Conservation (phyloP, 495 filamentous ascomycete species). For the Penicillium crystallinum region DNA sequence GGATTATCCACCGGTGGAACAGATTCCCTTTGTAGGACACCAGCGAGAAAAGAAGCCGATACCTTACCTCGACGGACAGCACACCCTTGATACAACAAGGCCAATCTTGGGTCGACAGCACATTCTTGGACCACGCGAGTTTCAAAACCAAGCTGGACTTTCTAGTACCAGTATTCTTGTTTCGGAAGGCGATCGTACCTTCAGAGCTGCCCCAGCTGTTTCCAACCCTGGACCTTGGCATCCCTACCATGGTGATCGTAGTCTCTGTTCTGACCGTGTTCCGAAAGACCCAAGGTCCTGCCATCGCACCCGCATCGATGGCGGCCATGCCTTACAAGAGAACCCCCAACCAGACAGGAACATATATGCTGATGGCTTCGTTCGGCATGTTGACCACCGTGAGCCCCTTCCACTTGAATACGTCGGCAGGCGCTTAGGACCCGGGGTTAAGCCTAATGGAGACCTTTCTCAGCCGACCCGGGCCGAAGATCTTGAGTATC, state of each 20-base stretch:
- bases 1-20: constrained; percentile 17
- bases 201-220: constrained; percentile 9
- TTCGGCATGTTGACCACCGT: constrained; percentile 32
- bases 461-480: constrained; percentile 13
- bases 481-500: constrained; percentile 11
- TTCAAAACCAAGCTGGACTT: constrained; percentile 7
- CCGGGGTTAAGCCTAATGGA: constrained; percentile 12
- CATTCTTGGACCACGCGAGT: constrained; percentile 11
- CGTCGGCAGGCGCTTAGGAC: constrained; percentile 10
- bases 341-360: constrained; percentile 17
- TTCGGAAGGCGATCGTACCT: constrained; percentile 11
- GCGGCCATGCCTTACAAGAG: constrained; percentile 10
- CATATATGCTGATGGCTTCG: constrained; percentile 37
- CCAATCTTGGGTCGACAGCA: constrained; percentile 14
- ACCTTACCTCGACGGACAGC: constrained; percentile 7
- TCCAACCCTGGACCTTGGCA: constrained; percentile 11
- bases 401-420: constrained; percentile 24
- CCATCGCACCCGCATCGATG: constrained; percentile 15
- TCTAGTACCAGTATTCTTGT: constrained; percentile 13
- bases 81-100: constrained; percentile 11
- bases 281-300: constrained; percentile 4
- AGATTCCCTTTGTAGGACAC: constrained; percentile 12
- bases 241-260: constrained; percentile 18
- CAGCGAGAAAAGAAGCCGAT: constrained; percentile 11
- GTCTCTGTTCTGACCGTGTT: constrained; percentile 10